phyloP scores from a whole-genome alignment of 805 yeast species.

The Yamadazyma ubonensis region DNA sequence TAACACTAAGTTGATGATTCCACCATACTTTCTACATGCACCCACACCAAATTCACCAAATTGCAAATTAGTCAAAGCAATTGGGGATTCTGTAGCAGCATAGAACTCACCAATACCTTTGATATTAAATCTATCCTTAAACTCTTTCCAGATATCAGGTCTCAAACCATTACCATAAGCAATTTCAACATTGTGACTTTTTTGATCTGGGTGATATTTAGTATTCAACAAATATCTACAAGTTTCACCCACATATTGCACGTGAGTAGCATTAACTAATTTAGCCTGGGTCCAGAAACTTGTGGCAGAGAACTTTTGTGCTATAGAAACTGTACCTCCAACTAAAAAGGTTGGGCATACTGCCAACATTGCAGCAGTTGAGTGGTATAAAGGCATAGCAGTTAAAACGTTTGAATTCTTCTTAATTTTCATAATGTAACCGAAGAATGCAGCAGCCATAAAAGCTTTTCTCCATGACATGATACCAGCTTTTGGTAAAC shows the following conservation, averaged over 20 bases:
- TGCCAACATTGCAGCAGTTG: constrained; percentile 89
- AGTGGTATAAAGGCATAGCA: constrained; percentile 94
- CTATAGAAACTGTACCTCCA: constrained; percentile 77
- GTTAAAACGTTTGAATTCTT: constrained; percentile 64
- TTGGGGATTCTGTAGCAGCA: constrained; percentile 91
- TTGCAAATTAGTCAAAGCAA: constrained; percentile 81
- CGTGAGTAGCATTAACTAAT: constrained; percentile 67
- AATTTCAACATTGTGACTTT: constrained; percentile 54
- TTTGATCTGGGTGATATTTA: constrained; percentile 64
- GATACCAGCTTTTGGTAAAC: constrained; percentile 89
- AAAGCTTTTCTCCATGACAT: constrained; percentile 87
- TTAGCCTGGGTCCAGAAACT: constrained; percentile 89
- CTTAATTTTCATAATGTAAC: constrained; percentile 62
- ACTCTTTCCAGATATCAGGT: constrained; percentile 81
- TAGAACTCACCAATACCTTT: constrained; percentile 84
- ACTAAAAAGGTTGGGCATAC: constrained; percentile 60
- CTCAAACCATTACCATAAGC: constrained; percentile 93
- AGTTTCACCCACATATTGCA: constrained; percentile 94
- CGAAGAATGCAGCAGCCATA: constrained; percentile 69
- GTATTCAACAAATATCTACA: constrained; percentile 79
- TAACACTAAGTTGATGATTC: constrained; percentile 50
- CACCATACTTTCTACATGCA: constrained; percentile 81
- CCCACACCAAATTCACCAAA: constrained; percentile 79
- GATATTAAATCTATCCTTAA: constrained; percentile 75
- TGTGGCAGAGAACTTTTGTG: constrained; percentile 78